Conservation (phyloP, 2,329 filamentous ascomycete species). For the Aspergillus sp. region DNA sequence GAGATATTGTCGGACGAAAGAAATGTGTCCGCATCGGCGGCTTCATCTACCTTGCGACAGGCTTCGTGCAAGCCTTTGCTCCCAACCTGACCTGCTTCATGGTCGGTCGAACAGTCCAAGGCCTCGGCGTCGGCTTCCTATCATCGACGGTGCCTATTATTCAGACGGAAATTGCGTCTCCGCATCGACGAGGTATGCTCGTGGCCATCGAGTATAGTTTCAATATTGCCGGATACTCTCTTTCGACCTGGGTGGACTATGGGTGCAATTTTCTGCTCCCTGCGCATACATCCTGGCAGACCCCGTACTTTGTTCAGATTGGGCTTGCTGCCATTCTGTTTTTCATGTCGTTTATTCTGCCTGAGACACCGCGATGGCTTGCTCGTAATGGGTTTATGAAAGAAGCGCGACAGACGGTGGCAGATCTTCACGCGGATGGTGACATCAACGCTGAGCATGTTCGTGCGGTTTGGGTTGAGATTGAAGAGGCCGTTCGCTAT, state of each 20-base stretch:
- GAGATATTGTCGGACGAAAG: too few relatives aligned
- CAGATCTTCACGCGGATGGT: constrained; percentile 38
- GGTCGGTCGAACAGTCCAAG: constrained; percentile 45
- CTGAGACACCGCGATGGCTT: constrained; percentile 31
- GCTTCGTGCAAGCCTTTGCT: too few relatives aligned
- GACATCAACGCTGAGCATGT: constrained; percentile 29
- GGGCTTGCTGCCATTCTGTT: constrained; percentile 41
- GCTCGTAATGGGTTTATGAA: neutral
- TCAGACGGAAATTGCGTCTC: constrained; percentile 44
- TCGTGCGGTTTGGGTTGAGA: too few relatives aligned
- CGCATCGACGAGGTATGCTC: constrained; percentile 52
- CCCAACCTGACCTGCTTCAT: too few relatives aligned
- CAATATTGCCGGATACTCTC: constrained; percentile 28
- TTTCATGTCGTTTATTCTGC: constrained; percentile 29
- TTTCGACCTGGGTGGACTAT: constrained; percentile 22
- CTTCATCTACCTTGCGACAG: too few relatives aligned
- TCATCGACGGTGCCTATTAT: constrained; percentile 46
- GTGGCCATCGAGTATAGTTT: constrained; percentile 51
- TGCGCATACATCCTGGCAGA: too few relatives aligned
- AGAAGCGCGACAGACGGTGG: neutral
- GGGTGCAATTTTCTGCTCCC: constrained; percentile 7
- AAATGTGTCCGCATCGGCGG: too few relatives aligned
- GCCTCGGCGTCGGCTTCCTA: constrained; percentile 49
- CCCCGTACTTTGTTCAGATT: constrained; percentile 6
- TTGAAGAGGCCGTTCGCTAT: too few relatives aligned